Evolutionary conservation across 768 basidiomycete species (phyloP).

Genomic region (Lactarius quietus): DNA sequence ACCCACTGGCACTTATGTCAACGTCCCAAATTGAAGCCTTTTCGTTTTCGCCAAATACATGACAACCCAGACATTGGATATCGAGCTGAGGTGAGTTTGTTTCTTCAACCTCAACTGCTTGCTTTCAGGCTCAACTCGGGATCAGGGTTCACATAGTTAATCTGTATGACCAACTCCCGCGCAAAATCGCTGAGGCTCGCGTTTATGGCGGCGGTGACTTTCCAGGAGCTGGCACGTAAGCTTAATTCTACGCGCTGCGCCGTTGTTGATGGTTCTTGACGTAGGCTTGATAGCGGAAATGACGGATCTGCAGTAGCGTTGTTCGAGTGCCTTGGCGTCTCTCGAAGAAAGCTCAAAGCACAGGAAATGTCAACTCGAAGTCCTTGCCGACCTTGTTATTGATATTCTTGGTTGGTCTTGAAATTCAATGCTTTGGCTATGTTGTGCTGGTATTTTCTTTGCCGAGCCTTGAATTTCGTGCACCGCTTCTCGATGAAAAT

Average conservation of each 20-base stretch:
- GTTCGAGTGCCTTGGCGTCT: background rate
- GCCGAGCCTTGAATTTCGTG: background rate
- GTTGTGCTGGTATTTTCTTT: background rate
- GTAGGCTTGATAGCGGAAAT: background rate
- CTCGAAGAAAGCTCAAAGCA: background rate
- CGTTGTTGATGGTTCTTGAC: background rate
- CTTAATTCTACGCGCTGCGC: background rate
- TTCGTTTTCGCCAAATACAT: background rate
- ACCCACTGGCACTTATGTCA: background rate
- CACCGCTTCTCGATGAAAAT: background rate
- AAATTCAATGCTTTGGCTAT: background rate
- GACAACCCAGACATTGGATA: background rate
- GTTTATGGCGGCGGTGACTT: background rate
- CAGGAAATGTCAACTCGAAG: background rate
- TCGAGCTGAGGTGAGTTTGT: background rate
- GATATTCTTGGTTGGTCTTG: background rate
- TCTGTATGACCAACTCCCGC: background rate
- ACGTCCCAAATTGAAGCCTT: background rate
- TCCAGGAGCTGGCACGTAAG: background rate
- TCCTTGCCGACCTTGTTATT: constrained; percentile 13
- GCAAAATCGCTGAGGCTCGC: background rate
- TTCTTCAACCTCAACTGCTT: background rate
- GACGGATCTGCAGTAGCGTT: background rate
- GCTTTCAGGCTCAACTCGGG: background rate
- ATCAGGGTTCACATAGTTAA: background rate